These are phyloP conservation scores for Malus hybrid DNA, from an alignment of 331 rosid species.

Conservation along the genomic window DNA sequence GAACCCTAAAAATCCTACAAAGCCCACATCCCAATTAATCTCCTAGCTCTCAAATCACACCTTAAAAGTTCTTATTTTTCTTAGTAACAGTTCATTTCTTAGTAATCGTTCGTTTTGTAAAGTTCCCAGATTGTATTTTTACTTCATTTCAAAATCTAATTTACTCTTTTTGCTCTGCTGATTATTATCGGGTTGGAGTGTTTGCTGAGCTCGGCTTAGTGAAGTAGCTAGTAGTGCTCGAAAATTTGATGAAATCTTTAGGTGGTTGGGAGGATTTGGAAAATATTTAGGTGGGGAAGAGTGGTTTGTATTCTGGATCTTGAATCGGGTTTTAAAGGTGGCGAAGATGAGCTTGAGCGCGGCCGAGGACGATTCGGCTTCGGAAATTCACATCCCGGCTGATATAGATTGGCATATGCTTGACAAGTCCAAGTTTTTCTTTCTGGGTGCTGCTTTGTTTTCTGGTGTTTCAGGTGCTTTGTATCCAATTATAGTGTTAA, in stretches of 20 bases:
- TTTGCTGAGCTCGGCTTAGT: background rate
- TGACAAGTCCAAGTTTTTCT: constrained; percentile 86
- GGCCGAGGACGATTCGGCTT: constrained; percentile 66
- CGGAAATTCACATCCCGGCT: constrained; percentile 73
- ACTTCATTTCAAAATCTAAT: background rate
- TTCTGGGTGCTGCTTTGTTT: constrained; percentile 90
- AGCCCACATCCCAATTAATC: background rate
- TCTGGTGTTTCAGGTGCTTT: constrained; percentile 82
- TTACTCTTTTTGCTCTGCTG: background rate
- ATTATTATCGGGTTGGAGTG: background rate
- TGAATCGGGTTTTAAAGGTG: constrained; percentile 26
- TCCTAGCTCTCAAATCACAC: background rate
- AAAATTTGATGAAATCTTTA: background rate
- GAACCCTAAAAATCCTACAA: background rate
- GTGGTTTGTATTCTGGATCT: too few relatives aligned
- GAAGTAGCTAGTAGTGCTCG: background rate
- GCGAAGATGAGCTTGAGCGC: constrained; percentile 79
- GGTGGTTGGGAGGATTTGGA: background rate
- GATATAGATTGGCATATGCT: constrained; percentile 98
- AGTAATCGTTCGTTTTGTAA: background rate
- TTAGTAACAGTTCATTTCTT: background rate
- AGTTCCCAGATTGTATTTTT: background rate
- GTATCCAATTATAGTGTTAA: constrained; percentile 76
- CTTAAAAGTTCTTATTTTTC: background rate
- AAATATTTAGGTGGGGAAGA: background rate